Conservation (phyloP, 1,284 basidiomycete species). For the Irpex lacteus region DNA sequence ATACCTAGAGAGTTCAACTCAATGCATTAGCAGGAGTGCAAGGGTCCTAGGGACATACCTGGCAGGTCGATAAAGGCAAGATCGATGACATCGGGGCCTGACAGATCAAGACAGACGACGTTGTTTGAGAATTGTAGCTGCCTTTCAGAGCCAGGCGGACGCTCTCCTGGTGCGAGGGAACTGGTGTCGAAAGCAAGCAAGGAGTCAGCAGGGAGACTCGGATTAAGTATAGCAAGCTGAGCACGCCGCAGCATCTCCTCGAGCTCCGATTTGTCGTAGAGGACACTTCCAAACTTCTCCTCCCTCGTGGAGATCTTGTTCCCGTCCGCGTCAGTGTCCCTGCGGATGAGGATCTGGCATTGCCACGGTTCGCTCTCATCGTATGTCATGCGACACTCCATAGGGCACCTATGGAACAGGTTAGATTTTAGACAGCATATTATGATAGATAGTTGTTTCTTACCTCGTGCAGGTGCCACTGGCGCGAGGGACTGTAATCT, state of each 20-base stretch:
- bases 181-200: slow-evolving; percentile 12
- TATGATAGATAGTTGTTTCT: background rate
- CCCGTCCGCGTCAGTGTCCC: slow-evolving; percentile 41
- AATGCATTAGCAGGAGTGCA: background rate
- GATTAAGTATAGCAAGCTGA: slow-evolving; percentile 71
- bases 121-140: slow-evolving; percentile 61
- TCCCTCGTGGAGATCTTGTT: slow-evolving; percentile 38
- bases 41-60: slow-evolving; percentile 35
- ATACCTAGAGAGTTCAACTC: slow-evolving; percentile 9
- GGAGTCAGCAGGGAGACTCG: slow-evolving; percentile 25
- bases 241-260: slow-evolving; percentile 67
- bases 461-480: slow-evolving; percentile 65
- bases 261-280: slow-evolving; percentile 50
- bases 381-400: slow-evolving; percentile 59
- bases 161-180: slow-evolving; percentile 5
- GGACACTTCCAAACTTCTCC: slow-evolving; percentile 49
- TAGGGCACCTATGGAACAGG: slow-evolving; percentile 55
- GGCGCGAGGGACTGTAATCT: slow-evolving; percentile 63
- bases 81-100: slow-evolving; percentile 65
- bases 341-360: slow-evolving; percentile 56
- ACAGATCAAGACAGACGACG: slow-evolving; percentile 63
- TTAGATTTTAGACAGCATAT: background rate
- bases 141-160: slow-evolving; percentile 20
- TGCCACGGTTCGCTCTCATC: slow-evolving; percentile 46
- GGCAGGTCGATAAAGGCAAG: slow-evolving; percentile 72